Conservation (phyloP, 2,329 filamentous ascomycete genomes). For the Penicillium sp. region DNA sequence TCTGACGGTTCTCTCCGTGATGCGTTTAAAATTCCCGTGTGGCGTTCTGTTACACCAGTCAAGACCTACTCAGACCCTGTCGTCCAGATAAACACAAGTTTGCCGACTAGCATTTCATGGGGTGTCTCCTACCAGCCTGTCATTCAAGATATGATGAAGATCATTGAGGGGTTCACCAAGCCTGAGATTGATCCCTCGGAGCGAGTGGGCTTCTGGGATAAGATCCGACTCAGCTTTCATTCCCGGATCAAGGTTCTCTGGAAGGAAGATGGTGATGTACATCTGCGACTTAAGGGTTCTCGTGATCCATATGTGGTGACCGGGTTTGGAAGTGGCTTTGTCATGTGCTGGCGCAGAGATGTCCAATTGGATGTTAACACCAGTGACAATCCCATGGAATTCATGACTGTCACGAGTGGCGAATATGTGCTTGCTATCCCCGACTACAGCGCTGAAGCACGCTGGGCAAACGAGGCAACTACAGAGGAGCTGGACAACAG, state of each 20-base stretch:
- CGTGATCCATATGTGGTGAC: slow-evolving; percentile 92
- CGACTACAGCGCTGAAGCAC: slow-evolving; percentile 85
- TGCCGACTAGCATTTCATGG: slow-evolving; percentile 94
- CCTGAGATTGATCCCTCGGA: slow-evolving; percentile 92
- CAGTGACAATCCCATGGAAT: slow-evolving; percentile 81
- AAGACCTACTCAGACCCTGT: slow-evolving; percentile 94
- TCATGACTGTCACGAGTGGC: slow-evolving; percentile 93
- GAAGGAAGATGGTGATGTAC: slow-evolving; percentile 94
- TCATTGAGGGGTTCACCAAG: slow-evolving; percentile 95
- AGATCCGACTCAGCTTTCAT: slow-evolving; percentile 90
- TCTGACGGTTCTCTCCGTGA: slow-evolving; percentile 56
- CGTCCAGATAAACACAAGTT: slow-evolving; percentile 87
- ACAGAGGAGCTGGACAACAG: slow-evolving; percentile 57
- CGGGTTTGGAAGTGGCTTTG: slow-evolving; percentile 86
- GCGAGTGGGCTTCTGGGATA: slow-evolving; percentile 96
- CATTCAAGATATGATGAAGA: slow-evolving; percentile 99
- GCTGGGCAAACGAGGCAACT: slow-evolving; percentile 55
- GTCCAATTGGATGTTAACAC: slow-evolving; percentile 83
- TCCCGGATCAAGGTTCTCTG: slow-evolving; percentile 85
- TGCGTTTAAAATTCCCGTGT: slow-evolving; percentile 79
- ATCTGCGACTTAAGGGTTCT: slow-evolving; percentile 82
- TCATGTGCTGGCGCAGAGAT: slow-evolving; percentile 98
- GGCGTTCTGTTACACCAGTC: slow-evolving; percentile 86
- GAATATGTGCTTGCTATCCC: slow-evolving; percentile 94
- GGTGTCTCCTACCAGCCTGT: slow-evolving; percentile 96